phyloP scores from a whole-genome alignment of 129 eudicot species.

The Escallonia herrerae region DNA sequence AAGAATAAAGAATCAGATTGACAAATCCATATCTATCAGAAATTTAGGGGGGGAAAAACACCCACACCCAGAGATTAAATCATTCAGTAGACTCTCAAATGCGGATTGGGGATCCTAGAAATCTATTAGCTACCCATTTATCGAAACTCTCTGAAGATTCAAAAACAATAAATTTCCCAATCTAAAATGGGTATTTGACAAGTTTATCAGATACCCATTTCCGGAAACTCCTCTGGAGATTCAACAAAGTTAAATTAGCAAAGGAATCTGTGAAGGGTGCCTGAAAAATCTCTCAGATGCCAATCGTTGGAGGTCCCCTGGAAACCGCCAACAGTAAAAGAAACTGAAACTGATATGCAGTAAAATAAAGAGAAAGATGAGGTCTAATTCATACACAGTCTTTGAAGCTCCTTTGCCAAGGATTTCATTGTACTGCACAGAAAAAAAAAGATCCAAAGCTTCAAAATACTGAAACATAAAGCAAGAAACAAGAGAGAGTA shows the following conservation, averaged over 20 bases:
- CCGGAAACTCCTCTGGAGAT: too few species aligned
- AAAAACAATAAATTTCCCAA: background rate
- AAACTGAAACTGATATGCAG: too few species aligned
- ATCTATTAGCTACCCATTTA: background rate
- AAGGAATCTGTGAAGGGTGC: too few species aligned
- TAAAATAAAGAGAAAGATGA: too few species aligned
- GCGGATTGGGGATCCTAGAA: background rate
- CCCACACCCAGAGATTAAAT: background rate
- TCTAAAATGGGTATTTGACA: background rate
- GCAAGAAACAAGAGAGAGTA: background rate
- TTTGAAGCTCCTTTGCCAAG: slow-evolving; percentile 17
- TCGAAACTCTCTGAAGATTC: background rate
- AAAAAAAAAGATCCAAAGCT: background rate
- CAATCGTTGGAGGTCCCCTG: background rate
- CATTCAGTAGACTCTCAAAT: background rate
- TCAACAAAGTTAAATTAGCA: too few species aligned
- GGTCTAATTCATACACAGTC: background rate
- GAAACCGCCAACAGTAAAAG: background rate
- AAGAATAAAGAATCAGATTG: background rate
- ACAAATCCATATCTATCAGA: too few species aligned
- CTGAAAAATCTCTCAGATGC: too few species aligned
- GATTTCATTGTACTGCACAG: slow-evolving; percentile 11
- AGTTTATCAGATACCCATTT: background rate
- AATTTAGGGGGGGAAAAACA: too few species aligned
- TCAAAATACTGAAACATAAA: background rate